A percentile compares a stretch with the other conserved stretches of the same genome.
Conservation (phyloP, 495 filamentous ascomycete genomes). For the Daldinia caldariorum region DNA sequence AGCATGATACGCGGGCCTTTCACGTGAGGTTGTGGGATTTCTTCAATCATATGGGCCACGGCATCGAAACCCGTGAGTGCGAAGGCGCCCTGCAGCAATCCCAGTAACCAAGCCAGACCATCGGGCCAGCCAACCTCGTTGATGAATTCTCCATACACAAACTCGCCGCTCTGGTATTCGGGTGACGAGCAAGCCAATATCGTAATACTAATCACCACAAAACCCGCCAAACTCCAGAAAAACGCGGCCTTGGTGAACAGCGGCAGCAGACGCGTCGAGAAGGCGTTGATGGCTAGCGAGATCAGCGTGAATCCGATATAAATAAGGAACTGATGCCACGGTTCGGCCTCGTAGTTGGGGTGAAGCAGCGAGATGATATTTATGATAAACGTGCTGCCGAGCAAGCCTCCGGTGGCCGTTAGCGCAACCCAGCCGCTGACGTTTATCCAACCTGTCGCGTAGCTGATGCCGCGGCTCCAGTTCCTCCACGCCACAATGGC, state of each 20-base stretch:
- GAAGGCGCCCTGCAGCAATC: slow-evolving; percentile 64
- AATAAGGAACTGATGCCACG: slow-evolving; percentile 81
- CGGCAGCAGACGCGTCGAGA: slow-evolving; percentile 69
- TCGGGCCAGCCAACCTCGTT: slow-evolving; percentile 65
- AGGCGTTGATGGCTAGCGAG: slow-evolving; percentile 73
- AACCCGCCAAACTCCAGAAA: slow-evolving; percentile 73
- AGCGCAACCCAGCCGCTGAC: slow-evolving; percentile 73
- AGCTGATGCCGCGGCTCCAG: slow-evolving; percentile 71
- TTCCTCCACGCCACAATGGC: slow-evolving; percentile 68
- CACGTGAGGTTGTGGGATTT: slow-evolving; percentile 74
- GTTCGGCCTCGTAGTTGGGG: slow-evolving; percentile 59
- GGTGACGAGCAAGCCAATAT: slow-evolving; percentile 70
- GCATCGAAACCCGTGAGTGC: slow-evolving; percentile 65
- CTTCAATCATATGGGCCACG: slow-evolving; percentile 66
- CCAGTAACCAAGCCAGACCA: slow-evolving; percentile 63
- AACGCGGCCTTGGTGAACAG: slow-evolving; percentile 71
- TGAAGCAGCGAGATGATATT: slow-evolving; percentile 48
- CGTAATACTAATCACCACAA: slow-evolving; percentile 74
- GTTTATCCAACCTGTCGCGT: slow-evolving; percentile 81
- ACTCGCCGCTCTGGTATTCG: slow-evolving; percentile 67
- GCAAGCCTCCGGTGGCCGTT: slow-evolving; percentile 46
- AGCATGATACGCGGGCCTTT: slow-evolving; percentile 80
- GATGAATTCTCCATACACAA: slow-evolving; percentile 60
- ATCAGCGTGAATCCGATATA: slow-evolving; percentile 72
- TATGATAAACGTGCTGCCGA: slow-evolving; percentile 49